Conservation (phyloP, 352 stramenopile genomes). For the Aphanomyces euteiches region DNA sequence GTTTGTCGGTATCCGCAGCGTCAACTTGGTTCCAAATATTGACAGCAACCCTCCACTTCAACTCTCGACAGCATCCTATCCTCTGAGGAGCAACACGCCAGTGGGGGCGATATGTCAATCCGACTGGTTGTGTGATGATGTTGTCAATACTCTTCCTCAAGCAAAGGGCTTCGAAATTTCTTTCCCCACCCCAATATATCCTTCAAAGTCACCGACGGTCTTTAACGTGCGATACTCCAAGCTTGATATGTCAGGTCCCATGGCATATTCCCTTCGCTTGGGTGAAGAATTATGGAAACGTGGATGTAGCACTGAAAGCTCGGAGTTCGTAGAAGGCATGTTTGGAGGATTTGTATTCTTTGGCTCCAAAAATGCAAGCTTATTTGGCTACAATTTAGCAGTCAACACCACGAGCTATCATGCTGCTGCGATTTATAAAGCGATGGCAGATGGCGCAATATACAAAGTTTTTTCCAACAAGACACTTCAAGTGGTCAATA, state of each 20-base stretch:
- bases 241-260: conserved; percentile 50
- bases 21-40: background rate
- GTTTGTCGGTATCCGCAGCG: background rate
- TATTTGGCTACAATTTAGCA: conserved; percentile 60
- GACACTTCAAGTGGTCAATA: conserved; percentile 52
- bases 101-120: background rate
- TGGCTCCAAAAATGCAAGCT: background rate
- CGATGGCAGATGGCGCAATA: conserved; percentile 55
- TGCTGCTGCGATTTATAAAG: conserved; percentile 50
- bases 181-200: conserved; percentile 37
- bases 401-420: conserved; percentile 56
- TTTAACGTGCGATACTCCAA: conserved; percentile 51
- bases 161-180: background rate
- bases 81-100: background rate
- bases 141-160: background rate
- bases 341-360: background rate
- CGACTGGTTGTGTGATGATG: background rate
- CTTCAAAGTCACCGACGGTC: conserved; percentile 37
- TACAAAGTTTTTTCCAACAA: conserved; percentile 31
- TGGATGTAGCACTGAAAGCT: conserved; percentile 38
- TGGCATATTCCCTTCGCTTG: conserved; percentile 53
- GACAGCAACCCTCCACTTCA: background rate
- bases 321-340: background rate
- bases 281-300: conserved; percentile 50
- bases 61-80: background rate